Evolutionary conservation across 192 early-diverging fungal species (phyloP).

Genomic region (Coemansia sp.): DNA sequence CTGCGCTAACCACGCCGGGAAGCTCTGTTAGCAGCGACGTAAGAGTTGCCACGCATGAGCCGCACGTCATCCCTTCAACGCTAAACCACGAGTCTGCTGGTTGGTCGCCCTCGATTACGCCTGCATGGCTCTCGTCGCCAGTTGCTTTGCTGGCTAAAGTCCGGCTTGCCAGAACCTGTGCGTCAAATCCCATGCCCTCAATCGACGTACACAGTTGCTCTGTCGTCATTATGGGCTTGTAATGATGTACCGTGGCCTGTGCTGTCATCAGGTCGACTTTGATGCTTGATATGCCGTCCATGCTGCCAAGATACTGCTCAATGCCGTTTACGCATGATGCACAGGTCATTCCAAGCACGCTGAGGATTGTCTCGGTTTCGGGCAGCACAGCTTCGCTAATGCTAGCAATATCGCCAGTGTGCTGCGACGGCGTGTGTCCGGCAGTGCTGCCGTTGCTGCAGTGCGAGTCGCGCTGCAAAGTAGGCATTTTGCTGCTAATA

Average conservation of each 20-base stretch:
- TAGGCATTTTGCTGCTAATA: not conserved
- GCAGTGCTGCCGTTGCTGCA: constrained; percentile 25
- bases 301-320: constrained; percentile 40
- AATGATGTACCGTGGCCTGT: constrained; percentile 60
- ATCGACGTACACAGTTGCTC: constrained; percentile 58
- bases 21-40: constrained; percentile 65
- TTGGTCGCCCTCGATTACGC: constrained; percentile 15
- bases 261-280: constrained; percentile 66
- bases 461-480: not conserved
- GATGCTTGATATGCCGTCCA: constrained; percentile 57
- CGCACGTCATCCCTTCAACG: constrained; percentile 93
- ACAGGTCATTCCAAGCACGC: constrained; percentile 84
- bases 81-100: constrained; percentile 47
- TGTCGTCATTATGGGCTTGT: constrained; percentile 14
- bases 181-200: constrained; percentile 76
- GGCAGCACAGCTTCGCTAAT: constrained; percentile 22
- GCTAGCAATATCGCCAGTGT: not conserved
- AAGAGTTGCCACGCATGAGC: constrained; percentile 83
- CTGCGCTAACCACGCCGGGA: constrained; percentile 70
- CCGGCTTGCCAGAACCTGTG: constrained; percentile 42
- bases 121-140: not conserved
- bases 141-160: not conserved
- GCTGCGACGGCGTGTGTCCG: constrained; percentile 14
- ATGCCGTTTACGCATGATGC: constrained; percentile 78
- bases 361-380: constrained; percentile 51